Evolutionary conservation across 352 stramenopile species (phyloP).

Genomic region (Globisporangium viniferum): DNA sequence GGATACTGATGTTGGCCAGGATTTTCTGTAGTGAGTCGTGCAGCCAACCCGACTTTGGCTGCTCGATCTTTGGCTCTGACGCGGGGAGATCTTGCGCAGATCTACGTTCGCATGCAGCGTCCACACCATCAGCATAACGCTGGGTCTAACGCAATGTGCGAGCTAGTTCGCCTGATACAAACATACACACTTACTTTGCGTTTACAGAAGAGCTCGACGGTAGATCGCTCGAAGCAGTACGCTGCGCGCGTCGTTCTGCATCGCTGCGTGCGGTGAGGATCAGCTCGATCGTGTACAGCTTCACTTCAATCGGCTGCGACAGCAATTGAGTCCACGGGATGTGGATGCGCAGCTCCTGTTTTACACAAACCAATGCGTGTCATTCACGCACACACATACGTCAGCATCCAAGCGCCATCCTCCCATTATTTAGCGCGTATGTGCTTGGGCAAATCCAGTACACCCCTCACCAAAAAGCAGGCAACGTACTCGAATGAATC

Average conservation of each 20-base stretch:
- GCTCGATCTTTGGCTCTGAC: constrained; percentile 52
- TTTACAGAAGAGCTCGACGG: not conserved
- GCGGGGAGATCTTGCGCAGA: constrained; percentile 1
- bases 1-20: constrained; percentile 76
- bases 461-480: not conserved
- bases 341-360: constrained; percentile 80
- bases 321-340: constrained; percentile 88
- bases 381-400: not conserved
- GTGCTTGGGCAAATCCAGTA: not conserved
- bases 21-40: constrained; percentile 79
- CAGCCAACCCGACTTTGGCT: constrained; percentile 80
- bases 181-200: not conserved
- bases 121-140: not conserved
- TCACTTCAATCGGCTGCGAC: constrained; percentile 85
- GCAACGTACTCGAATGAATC: constrained; percentile 72
- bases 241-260: constrained; percentile 16
- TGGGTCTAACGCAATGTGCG: not conserved
- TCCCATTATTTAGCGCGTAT: not conserved
- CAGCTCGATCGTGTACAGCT: constrained; percentile 87
- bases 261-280: constrained; percentile 68
- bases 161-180: not conserved
- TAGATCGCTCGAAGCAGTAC: constrained; percentile 13
- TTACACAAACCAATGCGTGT: not conserved
- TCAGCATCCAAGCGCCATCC: not conserved
- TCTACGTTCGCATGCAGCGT: not conserved